Evolutionary conservation across 345 rosid species (phyloP).

Genomic region (Schrenkiella parvula): DNA sequence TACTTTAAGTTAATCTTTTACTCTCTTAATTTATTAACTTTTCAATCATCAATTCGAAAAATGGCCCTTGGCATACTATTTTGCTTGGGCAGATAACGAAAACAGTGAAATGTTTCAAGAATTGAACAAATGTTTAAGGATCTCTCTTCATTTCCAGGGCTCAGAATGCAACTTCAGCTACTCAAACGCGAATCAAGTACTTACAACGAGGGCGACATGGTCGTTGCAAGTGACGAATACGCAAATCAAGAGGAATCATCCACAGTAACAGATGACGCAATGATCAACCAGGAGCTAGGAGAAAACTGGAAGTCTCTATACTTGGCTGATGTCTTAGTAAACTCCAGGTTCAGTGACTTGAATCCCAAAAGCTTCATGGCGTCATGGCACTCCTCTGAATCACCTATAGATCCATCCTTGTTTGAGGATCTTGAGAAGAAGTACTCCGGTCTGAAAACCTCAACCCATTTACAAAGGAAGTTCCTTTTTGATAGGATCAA

Average conservation of each 20-base stretch:
- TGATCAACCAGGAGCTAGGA: slow-evolving; percentile 17
- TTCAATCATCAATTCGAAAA: not conserved
- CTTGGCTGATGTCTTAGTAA: slow-evolving; percentile 41
- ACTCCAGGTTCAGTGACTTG: slow-evolving; percentile 44
- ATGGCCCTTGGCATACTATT: not conserved
- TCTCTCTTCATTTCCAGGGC: slow-evolving; percentile 40
- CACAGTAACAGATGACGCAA: slow-evolving; percentile 27
- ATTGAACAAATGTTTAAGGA: not conserved
- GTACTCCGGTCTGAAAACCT: slow-evolving; percentile 33
- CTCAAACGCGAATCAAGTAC: slow-evolving; percentile 62
- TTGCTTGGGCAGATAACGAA: not conserved
- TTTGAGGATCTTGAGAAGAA: slow-evolving; percentile 69
- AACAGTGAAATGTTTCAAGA: not conserved
- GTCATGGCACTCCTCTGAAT: slow-evolving; percentile 30
- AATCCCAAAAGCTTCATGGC: slow-evolving; percentile 44
- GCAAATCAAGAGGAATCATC: slow-evolving; percentile 31
- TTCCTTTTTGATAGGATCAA: slow-evolving; percentile 60
- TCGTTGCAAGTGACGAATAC: slow-evolving; percentile 63
- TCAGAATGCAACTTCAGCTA: slow-evolving; percentile 74
- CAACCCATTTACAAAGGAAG: slow-evolving; percentile 50
- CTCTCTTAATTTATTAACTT: not conserved
- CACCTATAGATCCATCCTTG: slow-evolving; percentile 47
- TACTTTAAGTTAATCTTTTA: not conserved
- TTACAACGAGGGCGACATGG: slow-evolving; percentile 54
- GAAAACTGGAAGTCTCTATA: slow-evolving; percentile 48